A percentile compares a stretch with the other conserved stretches of the same genome.
Conservation (phyloP, 257 asterid genomes). For the Nemophila menziesii region DNA sequence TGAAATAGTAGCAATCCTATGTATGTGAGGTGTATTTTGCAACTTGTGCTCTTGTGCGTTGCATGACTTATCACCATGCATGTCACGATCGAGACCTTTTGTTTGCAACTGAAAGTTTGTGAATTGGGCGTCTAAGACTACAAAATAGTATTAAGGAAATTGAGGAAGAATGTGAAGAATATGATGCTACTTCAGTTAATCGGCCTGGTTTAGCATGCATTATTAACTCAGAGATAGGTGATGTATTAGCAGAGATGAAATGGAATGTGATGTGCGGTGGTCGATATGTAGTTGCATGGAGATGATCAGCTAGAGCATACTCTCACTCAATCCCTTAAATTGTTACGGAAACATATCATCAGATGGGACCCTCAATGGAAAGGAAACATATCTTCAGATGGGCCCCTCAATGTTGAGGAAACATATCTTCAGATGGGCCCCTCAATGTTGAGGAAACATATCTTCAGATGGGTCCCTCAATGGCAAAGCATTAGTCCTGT, state of each 20-base stretch:
- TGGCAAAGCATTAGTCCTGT: conserved; percentile 75
- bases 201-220: conserved; percentile 66
- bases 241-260: conserved; percentile 94
- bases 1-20: no score
- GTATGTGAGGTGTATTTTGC: no score
- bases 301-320: conserved; percentile 96
- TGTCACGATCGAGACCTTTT: no score
- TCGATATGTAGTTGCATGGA: conserved; percentile 79
- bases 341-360: conserved; percentile 57
- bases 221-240: conserved; percentile 85
- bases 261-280: conserved; percentile 98
- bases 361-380: no score
- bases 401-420: no score
- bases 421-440: no score
- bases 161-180: conserved; percentile 95
- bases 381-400: no score
- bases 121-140: conserved; percentile 74
- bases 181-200: conserved; percentile 46
- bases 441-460: no score
- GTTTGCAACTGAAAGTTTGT: conserved; percentile 11
- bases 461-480: conserved; percentile 71
- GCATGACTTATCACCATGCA: no score
- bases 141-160: conserved; percentile 76
- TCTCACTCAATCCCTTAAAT: conserved; percentile 80
- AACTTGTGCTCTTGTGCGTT: no score